A percentile compares a stretch with the other conserved stretches of the same genome.
phyloP scores from a whole-genome alignment of 2,329 filamentous ascomycete species.

The Ceratocystis alfenasii region DNA sequence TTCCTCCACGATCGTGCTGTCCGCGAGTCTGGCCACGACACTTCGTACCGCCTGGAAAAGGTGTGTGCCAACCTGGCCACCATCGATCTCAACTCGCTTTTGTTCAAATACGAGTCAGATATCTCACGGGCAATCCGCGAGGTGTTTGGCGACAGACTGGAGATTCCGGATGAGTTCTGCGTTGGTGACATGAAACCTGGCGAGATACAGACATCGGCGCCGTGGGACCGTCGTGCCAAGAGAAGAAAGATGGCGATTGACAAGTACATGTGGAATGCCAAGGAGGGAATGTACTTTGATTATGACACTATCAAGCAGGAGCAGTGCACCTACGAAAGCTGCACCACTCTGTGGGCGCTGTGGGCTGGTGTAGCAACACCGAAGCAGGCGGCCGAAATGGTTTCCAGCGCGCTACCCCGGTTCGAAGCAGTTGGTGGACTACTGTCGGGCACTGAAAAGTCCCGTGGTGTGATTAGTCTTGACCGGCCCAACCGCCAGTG shows the following conservation, averaged over 20 bases:
- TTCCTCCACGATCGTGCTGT: conserved; percentile 94
- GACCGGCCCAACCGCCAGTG: conserved; percentile 89
- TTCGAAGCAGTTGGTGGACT: conserved; percentile 84
- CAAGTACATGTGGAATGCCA: conserved; percentile 86
- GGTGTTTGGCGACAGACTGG: conserved; percentile 69
- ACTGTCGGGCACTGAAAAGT: conserved; percentile 79
- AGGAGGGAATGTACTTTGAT: conserved; percentile 94
- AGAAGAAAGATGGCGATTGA: conserved; percentile 76
- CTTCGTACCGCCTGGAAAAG: conserved; percentile 81
- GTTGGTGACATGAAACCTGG: conserved; percentile 50
- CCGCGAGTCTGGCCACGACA: conserved; percentile 93
- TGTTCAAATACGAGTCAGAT: conserved; percentile 96
- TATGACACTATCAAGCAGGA: conserved; percentile 77
- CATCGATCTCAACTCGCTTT: conserved; percentile 82
- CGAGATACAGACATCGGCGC: conserved; percentile 66
- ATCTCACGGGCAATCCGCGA: conserved; percentile 77
- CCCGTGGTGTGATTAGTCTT: conserved; percentile 65
- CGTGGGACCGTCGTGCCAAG: conserved; percentile 82
- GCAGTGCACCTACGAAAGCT: conserved; percentile 75
- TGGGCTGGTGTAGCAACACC: conserved; percentile 86
- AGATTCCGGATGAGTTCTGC: conserved; percentile 74
- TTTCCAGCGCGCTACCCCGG: conserved; percentile 67
- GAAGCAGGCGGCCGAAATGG: conserved; percentile 72
- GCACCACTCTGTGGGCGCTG: conserved; percentile 93
- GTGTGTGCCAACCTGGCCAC: conserved; percentile 82